Conservation (phyloP, 2,329 filamentous ascomycete genomes). For the Penicillium janthinellum region DNA sequence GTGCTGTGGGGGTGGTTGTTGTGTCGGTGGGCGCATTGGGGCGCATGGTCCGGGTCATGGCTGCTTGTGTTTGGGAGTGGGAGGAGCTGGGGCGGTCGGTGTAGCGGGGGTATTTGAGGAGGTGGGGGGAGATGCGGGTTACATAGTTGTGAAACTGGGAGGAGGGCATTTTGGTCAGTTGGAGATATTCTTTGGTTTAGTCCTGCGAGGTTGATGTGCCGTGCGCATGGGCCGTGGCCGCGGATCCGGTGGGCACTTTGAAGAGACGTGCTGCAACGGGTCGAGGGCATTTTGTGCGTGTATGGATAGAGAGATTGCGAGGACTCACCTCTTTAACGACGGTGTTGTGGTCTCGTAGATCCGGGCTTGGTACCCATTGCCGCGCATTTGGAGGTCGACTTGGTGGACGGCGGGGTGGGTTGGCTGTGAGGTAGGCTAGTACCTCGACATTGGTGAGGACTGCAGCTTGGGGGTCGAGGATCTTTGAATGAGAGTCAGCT, state of each 20-base stretch:
- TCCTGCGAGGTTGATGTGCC: not conserved
- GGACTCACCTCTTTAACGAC: slow-evolving; percentile 48
- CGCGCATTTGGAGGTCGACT: slow-evolving; percentile 41
- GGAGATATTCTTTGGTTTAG: not conserved
- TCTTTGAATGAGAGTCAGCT: slow-evolving; percentile 28
- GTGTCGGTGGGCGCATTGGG: slow-evolving; percentile 4
- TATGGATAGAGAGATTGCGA: not conserved
- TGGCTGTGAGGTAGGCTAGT: slow-evolving; percentile 43
- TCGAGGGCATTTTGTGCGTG: not conserved
- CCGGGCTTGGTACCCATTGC: slow-evolving; percentile 45
- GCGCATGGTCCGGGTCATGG: slow-evolving; percentile 26
- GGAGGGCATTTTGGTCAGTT: not conserved
- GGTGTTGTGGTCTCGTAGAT: slow-evolving; percentile 49
- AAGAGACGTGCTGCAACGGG: not conserved
- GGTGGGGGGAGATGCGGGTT: slow-evolving; percentile 42
- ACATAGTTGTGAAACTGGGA: slow-evolving; percentile 47
- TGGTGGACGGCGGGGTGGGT: slow-evolving; percentile 45
- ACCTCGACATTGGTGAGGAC: slow-evolving; percentile 49
- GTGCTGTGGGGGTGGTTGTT: slow-evolving; percentile 12
- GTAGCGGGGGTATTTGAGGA: slow-evolving; percentile 42
- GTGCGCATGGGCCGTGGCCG: not conserved
- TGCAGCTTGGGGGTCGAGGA: slow-evolving; percentile 49
- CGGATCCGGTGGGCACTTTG: not conserved
- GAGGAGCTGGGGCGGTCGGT: slow-evolving; percentile 27
- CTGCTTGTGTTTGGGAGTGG: slow-evolving; percentile 23